Percentiles rank a stretch among this genome's conserved stretches.
Evolutionary conservation across 306 rosid species (phyloP).

Genomic region (Myrica gale): DNA sequence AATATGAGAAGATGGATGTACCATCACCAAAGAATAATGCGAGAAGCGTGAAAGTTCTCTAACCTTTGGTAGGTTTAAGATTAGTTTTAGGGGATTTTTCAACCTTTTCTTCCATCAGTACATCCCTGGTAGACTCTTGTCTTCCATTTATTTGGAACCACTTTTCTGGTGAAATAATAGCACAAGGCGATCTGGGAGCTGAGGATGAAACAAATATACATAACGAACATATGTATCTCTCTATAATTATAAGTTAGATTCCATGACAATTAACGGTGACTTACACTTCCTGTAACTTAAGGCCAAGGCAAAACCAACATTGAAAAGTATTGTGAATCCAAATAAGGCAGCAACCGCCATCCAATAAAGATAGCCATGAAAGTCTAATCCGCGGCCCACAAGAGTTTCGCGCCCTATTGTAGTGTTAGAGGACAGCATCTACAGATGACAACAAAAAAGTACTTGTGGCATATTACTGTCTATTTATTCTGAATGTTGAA

Average conservation of each 20-base stretch:
- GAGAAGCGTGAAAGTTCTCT: no score
- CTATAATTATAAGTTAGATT: background rate
- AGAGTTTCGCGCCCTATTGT: background rate
- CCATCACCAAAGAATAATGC: no score
- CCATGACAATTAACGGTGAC: background rate
- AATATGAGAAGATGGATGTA: no score
- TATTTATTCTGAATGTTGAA: no score
- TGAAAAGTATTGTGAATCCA: background rate
- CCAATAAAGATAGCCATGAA: background rate
- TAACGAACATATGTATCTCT: background rate
- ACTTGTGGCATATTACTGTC: background rate
- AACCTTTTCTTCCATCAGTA: no score
- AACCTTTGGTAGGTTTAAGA: no score
- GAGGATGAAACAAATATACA: background rate
- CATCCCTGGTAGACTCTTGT: no score
- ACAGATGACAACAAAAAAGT: background rate
- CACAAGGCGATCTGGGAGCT: no score
- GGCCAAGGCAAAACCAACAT: constrained; percentile 6
- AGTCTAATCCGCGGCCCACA: background rate
- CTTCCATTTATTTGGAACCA: no score
- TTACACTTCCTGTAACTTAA: background rate
- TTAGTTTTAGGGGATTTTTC: no score
- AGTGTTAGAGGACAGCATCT: background rate
- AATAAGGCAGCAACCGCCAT: background rate
- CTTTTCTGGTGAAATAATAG: no score